A percentile compares a stretch with the other conserved stretches of the same genome.
phyloP scores from a whole-genome alignment of 192 early-diverging fungal genomes.

The Pecoramyces ruminantium region DNA sequence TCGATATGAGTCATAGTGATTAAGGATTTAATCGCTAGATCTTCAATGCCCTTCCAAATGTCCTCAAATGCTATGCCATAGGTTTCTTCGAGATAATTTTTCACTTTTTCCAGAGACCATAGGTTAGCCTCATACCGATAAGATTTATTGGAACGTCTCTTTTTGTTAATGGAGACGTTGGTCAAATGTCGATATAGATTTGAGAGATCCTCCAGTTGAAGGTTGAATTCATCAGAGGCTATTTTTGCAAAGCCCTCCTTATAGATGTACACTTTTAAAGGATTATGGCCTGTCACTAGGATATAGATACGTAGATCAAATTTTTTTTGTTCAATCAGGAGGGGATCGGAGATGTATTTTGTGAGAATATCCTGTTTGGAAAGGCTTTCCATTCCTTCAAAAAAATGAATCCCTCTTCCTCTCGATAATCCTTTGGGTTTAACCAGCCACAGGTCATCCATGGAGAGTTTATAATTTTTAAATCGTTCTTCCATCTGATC shows the following conservation, averaged over 20 bases:
- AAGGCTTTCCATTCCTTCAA: neutral
- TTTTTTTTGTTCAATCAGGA: constrained; percentile 18
- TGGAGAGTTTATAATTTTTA: neutral
- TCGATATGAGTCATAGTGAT: constrained; percentile 8
- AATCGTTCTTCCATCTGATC: neutral
- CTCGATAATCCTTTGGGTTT: neutral
- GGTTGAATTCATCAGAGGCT: constrained; percentile 12
- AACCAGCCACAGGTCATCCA: neutral
- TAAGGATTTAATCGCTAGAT: constrained; percentile 18
- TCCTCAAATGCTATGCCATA: constrained; percentile 8
- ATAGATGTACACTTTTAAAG: constrained; percentile 16
- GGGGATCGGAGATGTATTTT: constrained; percentile 18
- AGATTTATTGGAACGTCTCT: too few species aligned
- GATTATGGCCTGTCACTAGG: constrained; percentile 22
- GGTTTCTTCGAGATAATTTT: constrained; percentile 13
- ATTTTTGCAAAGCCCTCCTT: constrained; percentile 18
- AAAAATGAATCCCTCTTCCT: neutral
- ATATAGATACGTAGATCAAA: constrained; percentile 26
- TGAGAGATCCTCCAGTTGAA: constrained; percentile 1
- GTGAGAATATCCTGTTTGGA: neutral
- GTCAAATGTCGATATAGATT: constrained; percentile 26
- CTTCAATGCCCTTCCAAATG: constrained; percentile 11
- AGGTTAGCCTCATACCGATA: too few species aligned
- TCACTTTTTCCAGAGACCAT: constrained; percentile 10
- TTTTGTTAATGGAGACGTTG: constrained; percentile 18